Base-by-base conservation (phyloP, 2,329 filamentous ascomycete genomes). In the Hypoxylon sp. region DNA sequence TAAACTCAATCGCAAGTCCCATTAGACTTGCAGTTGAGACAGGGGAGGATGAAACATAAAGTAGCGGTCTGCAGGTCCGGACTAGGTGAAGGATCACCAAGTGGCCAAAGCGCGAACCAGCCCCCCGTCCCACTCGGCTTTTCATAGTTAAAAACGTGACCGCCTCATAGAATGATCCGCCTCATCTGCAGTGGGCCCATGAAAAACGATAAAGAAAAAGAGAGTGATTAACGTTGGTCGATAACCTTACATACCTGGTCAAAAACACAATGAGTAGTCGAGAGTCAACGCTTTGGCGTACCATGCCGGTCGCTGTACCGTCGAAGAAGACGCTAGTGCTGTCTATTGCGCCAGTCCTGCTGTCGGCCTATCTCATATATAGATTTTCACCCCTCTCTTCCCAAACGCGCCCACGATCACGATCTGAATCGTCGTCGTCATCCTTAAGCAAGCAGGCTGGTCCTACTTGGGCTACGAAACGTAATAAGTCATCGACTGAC, bases 351-450 rank as follows among this genome's bases (percentile, higher is more conserved):
- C 66, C 63, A 29, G 66, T 68, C 58, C 44, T 67, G 14, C 35
- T 67, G 35, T 66, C 66, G 35, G 50, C 59, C 48, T 69, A 69
- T 60, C 59, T 71, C 44, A 54, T 69, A 62, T 69, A 71, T 60
- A 62, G 54, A 60, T 47, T 68, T 46, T 62, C 60, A 59, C 50
- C 58, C 42, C 52, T 53, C 61, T 26, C 60, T 42, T 19, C 65
- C 46, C 46, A 70, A 68, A 33, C 65, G 54, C 17, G 8, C 39
- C 39, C 39, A 44, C 39, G 39, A 5, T 44, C 58, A n/a, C 54
- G 35, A 3, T 59, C 68, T 13, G 58, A 63, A n/a, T 64, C 62
- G n/a, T 47, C 39, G n/a, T 37, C 39, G 14, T 37, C 47, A n/a
- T 44, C 55, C 33, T 44, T 50, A 10, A 48, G 31, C 24, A 65